Base-by-base conservation (phyloP, 2,329 filamentous ascomycete species). In the Cercospora citrullina region DNA sequence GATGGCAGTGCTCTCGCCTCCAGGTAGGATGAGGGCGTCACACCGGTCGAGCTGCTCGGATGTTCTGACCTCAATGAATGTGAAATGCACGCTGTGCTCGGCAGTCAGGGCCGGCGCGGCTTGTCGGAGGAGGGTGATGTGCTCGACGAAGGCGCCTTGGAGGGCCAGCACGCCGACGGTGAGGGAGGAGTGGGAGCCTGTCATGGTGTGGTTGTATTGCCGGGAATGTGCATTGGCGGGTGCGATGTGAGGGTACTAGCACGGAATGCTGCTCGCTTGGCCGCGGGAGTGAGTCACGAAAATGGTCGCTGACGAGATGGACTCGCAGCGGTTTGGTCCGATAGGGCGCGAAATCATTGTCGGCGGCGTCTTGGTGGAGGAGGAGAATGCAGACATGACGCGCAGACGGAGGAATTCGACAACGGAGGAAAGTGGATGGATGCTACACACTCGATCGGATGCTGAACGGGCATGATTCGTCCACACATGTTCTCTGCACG, bases 1-100 rank as follows among this genome's bases (percentile, higher is more conserved):
- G 73, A 99, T 96, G 3, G 94, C 90, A 1, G 95, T 98, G 81
- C 93, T 97, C 80, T 99, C 95, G 69, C 95, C 95, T 63, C 95
- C 95, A 3, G 95, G 95, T 58, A 99, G 88, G 76, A 99, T 88
- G 53, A 99, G 86, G 28, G 89, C 94, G 79, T 94, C 88, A 81
- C 94, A 98, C 73, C 78, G 79, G 4, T 85, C 82, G 33, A 99
- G 85, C 75, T 97, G 86, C 6, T 84, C 81, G 2, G 87, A 82
- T 6, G 90, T 97, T 68, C 94, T 90, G 58, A 98, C 92, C 79
- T 97, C 90, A 71, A 90, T 84, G 76, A 95, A 92, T 28, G 79
- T 77, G 81, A 92, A 89, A 31, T 55, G 39, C 1, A 61, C 6
- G 21, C 26, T n/a, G 53, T 48, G 73, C 68, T 61, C 39, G 36